Evolutionary conservation across 2,329 filamentous ascomycete genomes (phyloP), one percentile per base, ranked within the genome.

Genomic region (Pestalotiopsis sp.): DNA sequence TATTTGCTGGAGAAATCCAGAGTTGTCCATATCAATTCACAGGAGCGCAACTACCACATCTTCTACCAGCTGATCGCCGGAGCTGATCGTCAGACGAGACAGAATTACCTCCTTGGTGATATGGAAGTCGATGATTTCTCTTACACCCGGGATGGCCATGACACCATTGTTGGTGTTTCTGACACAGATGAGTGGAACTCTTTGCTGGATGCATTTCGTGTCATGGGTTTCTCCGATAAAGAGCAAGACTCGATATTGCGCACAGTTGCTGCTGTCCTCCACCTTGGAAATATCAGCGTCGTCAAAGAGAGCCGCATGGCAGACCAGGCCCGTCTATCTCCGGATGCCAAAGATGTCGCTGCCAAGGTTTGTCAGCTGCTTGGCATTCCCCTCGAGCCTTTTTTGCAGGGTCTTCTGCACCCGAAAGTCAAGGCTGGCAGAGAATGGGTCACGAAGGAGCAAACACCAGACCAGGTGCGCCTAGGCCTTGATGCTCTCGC

Each of bases 391-490:
- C 77, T 92, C 0, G 95, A 98, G 52, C 89, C 92, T 1, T 99
- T 99, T 72, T 85, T 97, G 12, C 93, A 94, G 77, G 95, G 94
- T 0, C 84, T 99, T 4, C 85, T 99, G 12, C 96, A 98, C 77
- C 96, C 96, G 11, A 93, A 90, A 68, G 97, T 99, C 56, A 98
- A 97, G 81, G 96, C 96, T 57, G 96, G 96, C 23, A 90, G 95
- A 66, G 96, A 99, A 82, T 98, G 95, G 96, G 96, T 99, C 2
- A 95, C 98, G 78, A 99, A 98, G 79, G 95, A 97, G 1, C 96
- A 99, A 78, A 98, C 95, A 1, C 95, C 96, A 0, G 97, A 99
- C 72, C 96, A 99, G 79, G 97, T 98, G 59, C 92, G 93, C 27
- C 89, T 98, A 11, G 89, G 93, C 3, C 88, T 99, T 59, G 94